Evolutionary conservation across 2,329 filamentous ascomycete species (phyloP), one percentile per base, ranked within the genome.

Genomic region (Ophiostoma montium): DNA sequence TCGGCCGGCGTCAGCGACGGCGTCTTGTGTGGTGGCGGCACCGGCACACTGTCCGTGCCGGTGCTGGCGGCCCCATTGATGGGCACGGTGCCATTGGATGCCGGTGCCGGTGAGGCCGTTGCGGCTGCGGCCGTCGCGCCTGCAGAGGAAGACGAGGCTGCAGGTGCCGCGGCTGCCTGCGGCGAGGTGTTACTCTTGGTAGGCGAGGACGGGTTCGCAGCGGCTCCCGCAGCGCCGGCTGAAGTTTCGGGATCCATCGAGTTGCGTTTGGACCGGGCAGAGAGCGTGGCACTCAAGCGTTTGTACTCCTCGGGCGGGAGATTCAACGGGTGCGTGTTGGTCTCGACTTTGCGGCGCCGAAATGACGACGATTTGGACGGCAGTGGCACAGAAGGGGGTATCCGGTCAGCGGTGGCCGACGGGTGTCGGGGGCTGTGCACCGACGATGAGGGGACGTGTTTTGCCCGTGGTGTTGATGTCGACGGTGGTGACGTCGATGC

Each of bases 271-370:
- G 81, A 82, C 39, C 42, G 31, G 27, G 42, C 42, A 19, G 42
- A 44, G 27, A 44, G 30, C 13, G 42, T 44, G 42, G 42, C 74
- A 45, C 82, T 86, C 51, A 85, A 67, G 54, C 86, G 80, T 64
- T 85, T 84, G 60, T 87, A 77, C 73, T 95, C 82, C 69, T 95
- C 88, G 43, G 88, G 88, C 2, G 84, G 87, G 19, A 94, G 78
- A 61, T 95, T 95, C 47, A 95, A 75, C 35, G 90, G 90, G 65
- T 95, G 89, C 3, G 80, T 83, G 62, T 90, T 77, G 55, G 72
- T 72, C 62, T 86, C 80, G 60, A 70, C 66, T 62, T 77, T 78
- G 58, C 66, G 67, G 55, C 74, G 69, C 50, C 74, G 70, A 32
- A 63, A 66, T 43, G 67, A 70, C 15, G 62, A 62, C 30, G 66